Evolutionary conservation across 2,329 filamentous ascomycete genomes (phyloP), one percentile per base, ranked within the genome.

Genomic region (Ceratocystis cubensis): DNA sequence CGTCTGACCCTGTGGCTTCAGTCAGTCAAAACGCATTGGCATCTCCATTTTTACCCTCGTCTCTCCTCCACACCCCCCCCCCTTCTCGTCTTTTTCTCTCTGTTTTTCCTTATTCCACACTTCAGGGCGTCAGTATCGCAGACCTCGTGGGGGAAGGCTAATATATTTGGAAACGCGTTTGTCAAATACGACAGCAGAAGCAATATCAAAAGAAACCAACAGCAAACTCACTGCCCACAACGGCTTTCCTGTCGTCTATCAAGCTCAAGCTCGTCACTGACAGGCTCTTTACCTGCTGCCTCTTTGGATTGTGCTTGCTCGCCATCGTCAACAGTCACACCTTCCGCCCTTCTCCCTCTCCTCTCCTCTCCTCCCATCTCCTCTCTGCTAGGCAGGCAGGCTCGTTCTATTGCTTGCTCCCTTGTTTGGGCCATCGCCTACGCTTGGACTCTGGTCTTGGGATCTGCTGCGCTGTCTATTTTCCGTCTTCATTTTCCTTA

Each of bases 391-490:
- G n/a, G 20, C 30, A 17, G 50, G 8, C 22, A 13, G 50, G 50
- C 25, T 7, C 8, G 8, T 10, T 37, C 28, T 30, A 25, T 30
- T 30, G 30, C 30, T 30, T 33, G 28, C 10, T 57, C 30, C 53
- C 53, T 33, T 33, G 50, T n/a, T 57, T 28, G 28, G 53, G 17
- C 15, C 48, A 22, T 53, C 28, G 13, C 28, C 28, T 20, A 17
- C 53, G 53, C 53, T 59, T 59, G 53, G 53, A 63, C 61, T n/a
- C 48, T 50, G 61, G 44, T 28, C 46, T 48, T 30, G 44, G 33
- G 28, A 48, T 48, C 61, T 63, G 61, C 61, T 48, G 44, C 61
- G 17, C 41, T 30, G n/a, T 63, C 46, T 46, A 45, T 46, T 46
- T 62, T 45, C 59, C 33, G 41, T 22, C 37, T 28, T 62, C 59